A percentile compares a stretch with the other conserved stretches of the same genome.
Evolutionary conservation across 116 monocot genomes (phyloP).

Genomic region (Cymodocea nodosa): DNA sequence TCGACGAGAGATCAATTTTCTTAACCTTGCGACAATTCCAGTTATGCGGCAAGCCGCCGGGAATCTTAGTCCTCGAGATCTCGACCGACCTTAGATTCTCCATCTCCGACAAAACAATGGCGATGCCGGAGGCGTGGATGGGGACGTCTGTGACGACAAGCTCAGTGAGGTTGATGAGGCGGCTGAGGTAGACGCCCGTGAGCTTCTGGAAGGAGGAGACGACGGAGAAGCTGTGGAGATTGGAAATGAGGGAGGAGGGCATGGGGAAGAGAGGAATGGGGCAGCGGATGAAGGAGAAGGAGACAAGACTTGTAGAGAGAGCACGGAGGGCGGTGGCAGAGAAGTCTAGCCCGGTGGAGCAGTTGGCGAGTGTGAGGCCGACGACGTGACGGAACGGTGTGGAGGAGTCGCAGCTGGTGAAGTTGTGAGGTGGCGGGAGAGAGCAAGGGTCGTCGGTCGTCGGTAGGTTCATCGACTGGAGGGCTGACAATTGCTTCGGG

Average conservation of each 20-base stretch:
- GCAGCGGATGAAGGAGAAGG: slow-evolving; percentile 57
- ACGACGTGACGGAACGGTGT: too few species aligned
- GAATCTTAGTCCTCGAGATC: slow-evolving; percentile 51
- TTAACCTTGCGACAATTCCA: slow-evolving; percentile 52
- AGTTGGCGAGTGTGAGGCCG: too few species aligned
- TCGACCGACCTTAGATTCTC: slow-evolving; percentile 25
- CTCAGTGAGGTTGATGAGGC: slow-evolving; percentile 55
- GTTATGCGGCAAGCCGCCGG: slow-evolving; percentile 50
- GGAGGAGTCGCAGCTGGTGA: slow-evolving; percentile 12
- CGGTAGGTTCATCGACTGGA: slow-evolving; percentile 49
- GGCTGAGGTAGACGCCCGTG: slow-evolving; percentile 49
- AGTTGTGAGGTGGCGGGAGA: slow-evolving; percentile 21
- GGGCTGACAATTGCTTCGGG: slow-evolving; percentile 50
- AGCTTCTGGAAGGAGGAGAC: slow-evolving; percentile 39
- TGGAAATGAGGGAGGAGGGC: slow-evolving; percentile 25
- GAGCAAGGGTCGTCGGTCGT: slow-evolving; percentile 31
- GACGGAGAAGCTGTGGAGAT: slow-evolving; percentile 57
- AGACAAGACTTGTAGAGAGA: slow-evolving; percentile 46
- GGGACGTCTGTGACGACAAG: slow-evolving; percentile 43
- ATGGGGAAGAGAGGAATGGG: slow-evolving; percentile 24
- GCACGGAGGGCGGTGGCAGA: slow-evolving; percentile 20
- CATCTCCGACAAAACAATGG: slow-evolving; percentile 55
- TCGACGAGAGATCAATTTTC: slow-evolving; percentile 40
- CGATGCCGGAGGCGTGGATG: slow-evolving; percentile 28
- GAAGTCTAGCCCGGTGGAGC: too few species aligned